A percentile compares a stretch with the other conserved stretches of the same genome.
These are phyloP conservation scores for Tolypocladium sp. DNA, from an alignment of 2,329 filamentous ascomycete genomes.

Conservation along the genomic window DNA sequence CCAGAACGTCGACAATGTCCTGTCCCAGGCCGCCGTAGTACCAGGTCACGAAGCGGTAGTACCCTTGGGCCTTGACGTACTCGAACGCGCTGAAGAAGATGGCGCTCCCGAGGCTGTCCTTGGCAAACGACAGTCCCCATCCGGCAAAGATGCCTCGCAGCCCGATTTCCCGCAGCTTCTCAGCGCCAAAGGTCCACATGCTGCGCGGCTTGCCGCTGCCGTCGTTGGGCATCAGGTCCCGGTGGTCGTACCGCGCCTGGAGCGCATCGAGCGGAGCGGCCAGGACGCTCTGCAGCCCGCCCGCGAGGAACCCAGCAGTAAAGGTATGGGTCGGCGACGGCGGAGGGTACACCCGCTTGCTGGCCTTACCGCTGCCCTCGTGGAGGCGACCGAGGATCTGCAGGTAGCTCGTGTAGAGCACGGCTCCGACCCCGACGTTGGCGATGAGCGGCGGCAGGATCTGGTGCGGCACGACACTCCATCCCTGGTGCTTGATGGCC, in stretches of 20 bases:
- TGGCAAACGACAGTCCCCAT: constrained; percentile 58
- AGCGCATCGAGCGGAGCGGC: constrained; percentile 70
- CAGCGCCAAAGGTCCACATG: constrained; percentile 64
- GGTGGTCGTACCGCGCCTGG: constrained; percentile 61
- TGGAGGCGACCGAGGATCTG: constrained; percentile 59
- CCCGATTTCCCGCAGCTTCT: constrained; percentile 60
- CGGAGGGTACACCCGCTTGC: constrained; percentile 61
- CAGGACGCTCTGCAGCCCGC: constrained; percentile 58
- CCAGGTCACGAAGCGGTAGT: constrained; percentile 62
- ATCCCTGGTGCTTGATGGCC: constrained; percentile 61
- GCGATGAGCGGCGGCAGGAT: constrained; percentile 68
- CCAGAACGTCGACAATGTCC: constrained; percentile 40
- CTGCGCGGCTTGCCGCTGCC: constrained; percentile 39
- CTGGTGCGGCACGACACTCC: constrained; percentile 66
- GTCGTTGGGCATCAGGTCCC: constrained; percentile 33
- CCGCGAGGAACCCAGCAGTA: constrained; percentile 60
- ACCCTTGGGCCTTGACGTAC: constrained; percentile 62
- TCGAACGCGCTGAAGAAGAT: constrained; percentile 71
- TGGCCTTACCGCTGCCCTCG: constrained; percentile 46
- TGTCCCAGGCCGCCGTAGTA: constrained; percentile 55
- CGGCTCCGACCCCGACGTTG: constrained; percentile 64
- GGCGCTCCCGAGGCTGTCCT: constrained; percentile 60
- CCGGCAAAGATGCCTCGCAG: constrained; percentile 65
- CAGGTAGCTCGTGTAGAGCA: constrained; percentile 68
- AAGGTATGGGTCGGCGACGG: constrained; percentile 56